Base-by-base conservation (phyloP, 345 rosid species). In the Cardamine chenopodiifolia region DNA sequence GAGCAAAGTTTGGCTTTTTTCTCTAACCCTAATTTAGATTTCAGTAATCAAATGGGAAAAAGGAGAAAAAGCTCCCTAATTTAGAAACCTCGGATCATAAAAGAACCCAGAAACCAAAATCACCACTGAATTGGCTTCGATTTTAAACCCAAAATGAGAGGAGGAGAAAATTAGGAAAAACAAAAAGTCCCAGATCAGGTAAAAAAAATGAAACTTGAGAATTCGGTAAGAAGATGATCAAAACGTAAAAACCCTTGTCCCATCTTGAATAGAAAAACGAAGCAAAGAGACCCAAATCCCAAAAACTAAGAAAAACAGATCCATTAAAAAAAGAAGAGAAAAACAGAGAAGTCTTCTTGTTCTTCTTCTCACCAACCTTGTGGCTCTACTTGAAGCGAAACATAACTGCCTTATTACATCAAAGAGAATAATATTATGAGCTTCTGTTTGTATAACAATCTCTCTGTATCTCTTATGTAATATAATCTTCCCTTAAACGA, bases 191-290 rank as follows among this genome's bases (percentile, higher is more conserved):
- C 48, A 68, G 54, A 75, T 75, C 73, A 67, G 45, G 61, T 45
- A 32, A 65, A 42, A 56, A 63, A 61, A 17, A 35, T 47, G 6
- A 44, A 65, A 47, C 39, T 66, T 66, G 3, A 32, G 17, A 59
- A 53, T 54, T 66, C 5, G 66, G 54, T 45, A 64, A 54, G 74
- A 49, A 48, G 70, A 39, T 45, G 10, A 52, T 19, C 29, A 56
- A 65, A 77, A 78, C 66, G 77, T 72, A 73, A 65, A 78, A 72
- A 71, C 68, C 72, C 18, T 77, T 56, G 75, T 76, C 71, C 52
- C 58, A 47, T 42, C 62, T 68, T 45, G 60, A 65, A 74, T 39
- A 47, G 42, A 52, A 48, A 56, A 61, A 50, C 61, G 28, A 52
- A 22, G 19, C 25, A 1, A 56, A 62, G 19, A 56, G 35, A 77